Percentiles rank a stretch among this genome's conserved stretches.
Evolutionary conservation across 2,329 filamentous ascomycete genomes (phyloP).

Genomic region (Aspergillus pseudotamarii): DNA sequence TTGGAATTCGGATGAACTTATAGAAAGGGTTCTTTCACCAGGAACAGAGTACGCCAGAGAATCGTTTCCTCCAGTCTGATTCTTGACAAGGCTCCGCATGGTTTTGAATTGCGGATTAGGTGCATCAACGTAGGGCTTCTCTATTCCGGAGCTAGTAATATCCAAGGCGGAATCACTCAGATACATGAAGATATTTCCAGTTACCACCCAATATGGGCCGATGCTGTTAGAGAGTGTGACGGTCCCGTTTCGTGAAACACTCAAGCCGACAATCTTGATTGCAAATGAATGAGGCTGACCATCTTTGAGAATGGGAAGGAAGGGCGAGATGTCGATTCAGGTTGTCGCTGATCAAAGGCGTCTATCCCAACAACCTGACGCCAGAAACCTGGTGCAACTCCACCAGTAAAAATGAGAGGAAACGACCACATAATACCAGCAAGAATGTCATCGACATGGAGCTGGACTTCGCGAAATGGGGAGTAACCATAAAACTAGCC

Average conservation of each 20-base stretch:
- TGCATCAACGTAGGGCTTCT: not conserved
- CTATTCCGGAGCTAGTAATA: not conserved
- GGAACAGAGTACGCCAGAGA: not conserved
- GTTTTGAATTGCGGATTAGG: not conserved
- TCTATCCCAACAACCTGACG: slow-evolving; percentile 77
- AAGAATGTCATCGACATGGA: not conserved
- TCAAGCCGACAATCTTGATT: not conserved
- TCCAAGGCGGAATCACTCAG: not conserved
- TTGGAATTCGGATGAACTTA: not conserved
- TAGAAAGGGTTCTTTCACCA: not conserved
- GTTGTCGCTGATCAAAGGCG: slow-evolving; percentile 75
- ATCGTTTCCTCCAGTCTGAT: not conserved
- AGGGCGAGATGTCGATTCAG: slow-evolving; percentile 83
- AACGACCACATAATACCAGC: not conserved
- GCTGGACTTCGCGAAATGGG: not conserved
- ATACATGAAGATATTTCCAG: not conserved
- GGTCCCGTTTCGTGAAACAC: not conserved
- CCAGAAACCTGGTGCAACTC: slow-evolving; percentile 75
- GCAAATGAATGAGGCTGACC: not conserved
- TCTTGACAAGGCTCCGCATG: not conserved
- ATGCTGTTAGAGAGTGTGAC: not conserved
- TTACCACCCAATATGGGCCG: not conserved
- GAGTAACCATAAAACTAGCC: not conserved
- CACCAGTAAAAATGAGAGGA: slow-evolving; percentile 52
- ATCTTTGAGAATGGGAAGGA: slow-evolving; percentile 70